Evolutionary conservation across 345 rosid genomes (phyloP), one percentile per base, ranked within the genome.

Genomic region (Brassica incana): DNA sequence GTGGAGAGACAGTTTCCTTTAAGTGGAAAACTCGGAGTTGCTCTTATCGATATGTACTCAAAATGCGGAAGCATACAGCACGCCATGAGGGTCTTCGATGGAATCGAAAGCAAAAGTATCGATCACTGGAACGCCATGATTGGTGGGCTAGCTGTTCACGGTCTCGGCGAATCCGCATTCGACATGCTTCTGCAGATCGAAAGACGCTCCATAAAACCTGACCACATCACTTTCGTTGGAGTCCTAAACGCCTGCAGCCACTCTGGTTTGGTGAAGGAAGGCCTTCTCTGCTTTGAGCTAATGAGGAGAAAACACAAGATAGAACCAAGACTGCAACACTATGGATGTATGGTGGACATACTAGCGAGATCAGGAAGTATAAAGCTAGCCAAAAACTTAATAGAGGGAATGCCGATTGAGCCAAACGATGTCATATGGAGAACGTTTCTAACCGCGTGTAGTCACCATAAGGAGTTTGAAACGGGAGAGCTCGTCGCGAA

Each of bases 81-180:
- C 5, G 89, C 89, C 18, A 74, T 79, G 79, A n/a, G 38, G n/a
- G 80, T 87, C 69, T 89, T 89, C 58, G 52, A 76, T 10, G 76
- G 77, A 3, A 73, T 85, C 8, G 20, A 71, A 74, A 82, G 75
- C 38, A 89, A 80, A 67, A 86, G 69, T 52, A 83, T 87, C 62
- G 86, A 85, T 75, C 86, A 86, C 5, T 89, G 91, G 92, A 89
- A 88, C 73, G 87, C 90, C 2, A 85, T 87, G 78, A 87, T 89
- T 68, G 85, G 88, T 61, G 91, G 89, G 23, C 32, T 89, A 65
- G 88, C 93, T 62, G 60, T 86, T 72, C 88, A 88, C 62, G 93
- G 93, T 48, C 77, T 81, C 64, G 87, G 87, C 12, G 80, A 82
- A 67, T 72, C 83, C 27, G 91, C 93, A 33, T 89, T 82, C 50